These are phyloP conservation scores for Leccinum imitatum DNA, from an alignment of 768 basidiomycete species.

Conservation along the genomic window DNA sequence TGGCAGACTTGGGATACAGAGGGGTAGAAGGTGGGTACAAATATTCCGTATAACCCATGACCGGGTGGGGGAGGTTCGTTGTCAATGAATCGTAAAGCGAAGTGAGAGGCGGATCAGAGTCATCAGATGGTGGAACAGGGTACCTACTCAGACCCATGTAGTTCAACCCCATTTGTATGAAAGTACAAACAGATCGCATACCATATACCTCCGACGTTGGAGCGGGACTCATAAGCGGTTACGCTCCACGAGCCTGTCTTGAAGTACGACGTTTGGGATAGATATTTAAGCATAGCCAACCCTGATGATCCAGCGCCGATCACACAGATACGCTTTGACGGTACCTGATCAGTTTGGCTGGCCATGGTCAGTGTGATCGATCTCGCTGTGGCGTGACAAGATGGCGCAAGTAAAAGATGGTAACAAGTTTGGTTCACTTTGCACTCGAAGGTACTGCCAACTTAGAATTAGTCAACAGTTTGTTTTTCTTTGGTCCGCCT, in stretches of 20 bases:
- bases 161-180: not conserved
- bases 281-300: conserved; percentile 63
- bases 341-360: conserved; percentile 1
- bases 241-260: conserved; percentile 62
- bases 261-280: conserved; percentile 58
- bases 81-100: conserved; percentile 78
- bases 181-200: conserved; percentile 32
- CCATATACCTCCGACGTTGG: conserved; percentile 78
- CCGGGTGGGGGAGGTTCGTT: conserved; percentile 78
- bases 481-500: not conserved
- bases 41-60: conserved; percentile 68
- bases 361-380: conserved; percentile 3
- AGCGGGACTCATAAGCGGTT: conserved; percentile 61
- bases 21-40: conserved; percentile 71
- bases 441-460: not conserved
- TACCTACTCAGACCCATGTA: conserved; percentile 40
- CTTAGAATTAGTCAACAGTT: not conserved
- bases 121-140: conserved; percentile 47
- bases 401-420: not conserved
- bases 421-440: no score
- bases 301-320: conserved; percentile 80
- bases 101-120: conserved; percentile 51
- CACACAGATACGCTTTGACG: conserved; percentile 54
- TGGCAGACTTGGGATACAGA: conserved; percentile 61
- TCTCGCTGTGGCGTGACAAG: not conserved